Base-by-base conservation (phyloP, 2,329 filamentous ascomycete species). In the Beauveria varroae region DNA sequence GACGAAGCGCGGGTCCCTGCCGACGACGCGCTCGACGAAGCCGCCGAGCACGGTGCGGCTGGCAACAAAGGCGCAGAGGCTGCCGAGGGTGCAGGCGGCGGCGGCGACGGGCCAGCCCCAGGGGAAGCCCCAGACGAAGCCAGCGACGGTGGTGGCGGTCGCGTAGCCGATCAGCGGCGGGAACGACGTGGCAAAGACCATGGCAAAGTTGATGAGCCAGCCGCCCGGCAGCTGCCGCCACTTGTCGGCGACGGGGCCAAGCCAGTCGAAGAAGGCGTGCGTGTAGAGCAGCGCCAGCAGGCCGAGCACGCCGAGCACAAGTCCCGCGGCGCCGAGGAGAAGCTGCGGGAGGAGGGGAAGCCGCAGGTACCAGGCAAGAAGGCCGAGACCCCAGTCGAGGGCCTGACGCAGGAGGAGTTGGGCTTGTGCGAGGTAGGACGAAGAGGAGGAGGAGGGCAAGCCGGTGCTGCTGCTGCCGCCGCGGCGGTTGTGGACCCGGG, bases 91-190 rank as follows among this genome's bases (percentile, higher is more conserved):
- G 22, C 90, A 96, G 18, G 90, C 92, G 0, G 84, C 80, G 1
- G 91, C 88, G 55, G 90, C 89, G 66, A 96, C 86, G 66, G 91
- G 86, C 91, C 93, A 97, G 26, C 90, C 93, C 64, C 68, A 67
- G 1, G 78, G 79, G 65, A 84, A 83, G 2, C 80, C 83, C 69
- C 79, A 85, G 16, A 85, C 79, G 67, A 86, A 80, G 34, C 79
- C 79, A 7, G 80, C 75, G 28, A 84, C 71, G 28, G 80, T 84
- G 62, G 79, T 75, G 67, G 88, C 87, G 1, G 88, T 90, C 64
- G 88, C 90, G 78, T 96, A 96, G 16, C 93, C 93, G 65, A 97
- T 88, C 68, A 96, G 74, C 2, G 93, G 93, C 22, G 93, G 93
- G 73, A 96, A 96, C 2, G 88, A 90, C 18, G 92, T 88, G 46